A percentile compares a stretch with the other conserved stretches of the same genome.
Conservation (phyloP, 768 basidiomycete species). For the Clathrus columnatus region DNA sequence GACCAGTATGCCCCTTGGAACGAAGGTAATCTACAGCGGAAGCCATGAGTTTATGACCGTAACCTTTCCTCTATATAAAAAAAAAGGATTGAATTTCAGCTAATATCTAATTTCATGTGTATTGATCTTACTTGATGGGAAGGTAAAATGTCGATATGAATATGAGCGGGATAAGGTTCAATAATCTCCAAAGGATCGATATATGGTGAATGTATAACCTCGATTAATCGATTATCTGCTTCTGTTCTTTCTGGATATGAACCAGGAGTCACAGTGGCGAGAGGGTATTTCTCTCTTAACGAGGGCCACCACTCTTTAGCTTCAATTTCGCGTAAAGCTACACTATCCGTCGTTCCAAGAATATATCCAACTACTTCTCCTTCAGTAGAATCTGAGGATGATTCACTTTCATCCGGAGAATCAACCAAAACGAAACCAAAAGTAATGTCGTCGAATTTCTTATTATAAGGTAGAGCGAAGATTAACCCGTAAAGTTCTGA, state of each 20-base stretch:
- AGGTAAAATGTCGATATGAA: conserved; percentile 67
- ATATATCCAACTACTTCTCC: conserved; percentile 58
- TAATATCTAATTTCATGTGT: background rate
- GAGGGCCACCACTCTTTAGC: conserved; percentile 57
- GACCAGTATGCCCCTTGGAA: conserved; percentile 32
- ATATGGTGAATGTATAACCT: conserved; percentile 26
- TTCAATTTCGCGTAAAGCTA: conserved; percentile 49
- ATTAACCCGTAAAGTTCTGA: conserved; percentile 61
- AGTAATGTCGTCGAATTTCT: conserved; percentile 42
- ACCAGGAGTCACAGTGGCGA: conserved; percentile 2
- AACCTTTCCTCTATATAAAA: conserved; percentile 37
- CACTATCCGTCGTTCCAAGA: conserved; percentile 59
- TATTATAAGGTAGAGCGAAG: conserved; percentile 70
- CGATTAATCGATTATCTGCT: conserved; percentile 35
- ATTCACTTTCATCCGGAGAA: conserved; percentile 14
- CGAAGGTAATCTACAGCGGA: conserved; percentile 46
- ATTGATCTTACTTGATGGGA: conserved; percentile 37
- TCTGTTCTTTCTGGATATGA: conserved; percentile 15
- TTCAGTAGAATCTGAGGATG: conserved; percentile 20
- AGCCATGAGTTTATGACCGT: conserved; percentile 57
- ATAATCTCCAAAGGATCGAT: conserved; percentile 45
- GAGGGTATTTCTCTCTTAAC: conserved; percentile 47
- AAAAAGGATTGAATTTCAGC: background rate
- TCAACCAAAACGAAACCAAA: conserved; percentile 72
- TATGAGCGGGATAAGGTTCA: conserved; percentile 59